Evolutionary conservation across 176 grass and related monocot species (phyloP).

Genomic region (Chrysopogon serrulatus): DNA sequence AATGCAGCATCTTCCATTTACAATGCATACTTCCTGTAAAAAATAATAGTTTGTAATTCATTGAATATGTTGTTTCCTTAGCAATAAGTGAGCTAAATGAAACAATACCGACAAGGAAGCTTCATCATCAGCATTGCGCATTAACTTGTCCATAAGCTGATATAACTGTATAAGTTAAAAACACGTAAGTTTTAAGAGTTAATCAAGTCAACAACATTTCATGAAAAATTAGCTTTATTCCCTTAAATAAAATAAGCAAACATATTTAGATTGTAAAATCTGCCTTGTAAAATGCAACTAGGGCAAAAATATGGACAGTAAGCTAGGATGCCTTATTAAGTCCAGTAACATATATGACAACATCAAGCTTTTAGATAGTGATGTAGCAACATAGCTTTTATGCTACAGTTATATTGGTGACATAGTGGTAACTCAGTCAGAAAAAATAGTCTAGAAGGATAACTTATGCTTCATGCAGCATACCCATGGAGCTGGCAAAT

Average conservation of each 20-base stretch:
- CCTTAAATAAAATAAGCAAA: not conserved
- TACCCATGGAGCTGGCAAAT: not conserved
- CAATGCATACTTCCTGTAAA: slow-evolving; percentile 63
- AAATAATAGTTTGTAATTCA: slow-evolving; percentile 24
- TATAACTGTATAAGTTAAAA: slow-evolving; percentile 53
- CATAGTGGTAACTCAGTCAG: not conserved
- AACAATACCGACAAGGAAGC: slow-evolving; percentile 60
- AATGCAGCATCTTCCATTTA: slow-evolving; percentile 76
- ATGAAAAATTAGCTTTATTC: not conserved
- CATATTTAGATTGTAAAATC: not conserved
- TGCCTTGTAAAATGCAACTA: not conserved
- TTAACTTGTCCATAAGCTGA: slow-evolving; percentile 72
- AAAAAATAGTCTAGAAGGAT: not conserved
- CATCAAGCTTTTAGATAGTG: not conserved
- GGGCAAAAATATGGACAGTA: not conserved
- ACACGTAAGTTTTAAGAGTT: not conserved
- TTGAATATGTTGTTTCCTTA: slow-evolving; percentile 13
- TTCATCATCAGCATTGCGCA: slow-evolving; percentile 42
- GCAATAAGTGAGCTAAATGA: slow-evolving; percentile 28
- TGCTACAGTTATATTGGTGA: not conserved
- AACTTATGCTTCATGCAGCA: slow-evolving; percentile 12
- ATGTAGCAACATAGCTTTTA: not conserved
- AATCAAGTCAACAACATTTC: not conserved
- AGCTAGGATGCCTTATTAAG: not conserved
- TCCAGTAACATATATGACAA: not conserved